Evolutionary conservation across 2,329 filamentous ascomycete species (phyloP).

Genomic region (Aspergillus nomiae): DNA sequence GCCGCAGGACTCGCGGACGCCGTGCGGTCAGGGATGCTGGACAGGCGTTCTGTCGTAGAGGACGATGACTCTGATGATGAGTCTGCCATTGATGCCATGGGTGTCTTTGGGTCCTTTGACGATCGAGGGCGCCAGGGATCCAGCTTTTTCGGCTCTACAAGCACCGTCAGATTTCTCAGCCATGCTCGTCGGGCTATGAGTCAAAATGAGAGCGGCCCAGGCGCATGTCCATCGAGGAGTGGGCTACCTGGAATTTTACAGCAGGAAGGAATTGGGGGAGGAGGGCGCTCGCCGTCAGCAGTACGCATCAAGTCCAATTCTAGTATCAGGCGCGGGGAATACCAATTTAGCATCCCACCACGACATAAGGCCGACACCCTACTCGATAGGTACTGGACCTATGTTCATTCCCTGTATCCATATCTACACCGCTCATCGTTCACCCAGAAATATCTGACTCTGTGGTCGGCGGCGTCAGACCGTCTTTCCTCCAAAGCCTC

Average conservation of each 20-base stretch:
- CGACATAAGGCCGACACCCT: not conserved
- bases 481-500: not conserved
- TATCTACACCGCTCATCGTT: not conserved
- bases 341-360: not conserved
- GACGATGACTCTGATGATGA: not conserved
- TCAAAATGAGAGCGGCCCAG: not conserved
- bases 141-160: not conserved
- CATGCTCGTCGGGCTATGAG: not conserved
- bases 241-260: not conserved
- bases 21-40: too few relatives aligned
- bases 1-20: too few relatives aligned
- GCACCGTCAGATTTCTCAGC: not conserved
- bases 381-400: not conserved
- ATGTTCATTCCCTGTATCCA: not conserved
- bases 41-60: not conserved
- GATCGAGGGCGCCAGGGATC: not conserved
- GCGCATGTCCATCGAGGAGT: not conserved
- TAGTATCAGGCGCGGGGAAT: not conserved
- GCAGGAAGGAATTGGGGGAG: not conserved
- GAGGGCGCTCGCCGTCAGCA: not conserved
- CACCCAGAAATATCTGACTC: not conserved
- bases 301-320: not conserved
- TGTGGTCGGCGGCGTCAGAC: not conserved
- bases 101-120: not conserved
- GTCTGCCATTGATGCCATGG: not conserved